Conservation (phyloP, 768 basidiomycete species). For the Boletus reticuloceps region DNA sequence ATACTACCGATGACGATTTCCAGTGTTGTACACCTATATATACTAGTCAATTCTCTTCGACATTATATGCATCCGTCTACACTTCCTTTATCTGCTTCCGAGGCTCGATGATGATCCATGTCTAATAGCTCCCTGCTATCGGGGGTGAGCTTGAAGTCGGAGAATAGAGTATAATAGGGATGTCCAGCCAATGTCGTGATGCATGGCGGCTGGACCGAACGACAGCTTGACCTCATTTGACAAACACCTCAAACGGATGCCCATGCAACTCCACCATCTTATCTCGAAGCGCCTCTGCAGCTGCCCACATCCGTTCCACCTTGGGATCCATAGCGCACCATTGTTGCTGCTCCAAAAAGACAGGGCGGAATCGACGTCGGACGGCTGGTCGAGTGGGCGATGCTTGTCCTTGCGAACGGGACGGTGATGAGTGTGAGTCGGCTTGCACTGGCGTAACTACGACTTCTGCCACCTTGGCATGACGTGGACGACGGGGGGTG, state of each 20-base stretch:
- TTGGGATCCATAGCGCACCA: slow-evolving; percentile 45
- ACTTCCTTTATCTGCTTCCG: too few species aligned
- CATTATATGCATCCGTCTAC: too few species aligned
- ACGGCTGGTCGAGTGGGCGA: slow-evolving; percentile 10
- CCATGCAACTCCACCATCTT: slow-evolving; percentile 15
- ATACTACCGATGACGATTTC: too few species aligned
- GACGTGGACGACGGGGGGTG: slow-evolving; percentile 21
- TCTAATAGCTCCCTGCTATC: too few species aligned
- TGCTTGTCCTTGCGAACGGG: slow-evolving; percentile 11
- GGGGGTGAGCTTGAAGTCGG: too few species aligned
- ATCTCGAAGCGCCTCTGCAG: slow-evolving; percentile 8
- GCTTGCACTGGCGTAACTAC: slow-evolving; percentile 8
- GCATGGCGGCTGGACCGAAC: too few species aligned
- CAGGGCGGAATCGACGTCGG: slow-evolving; percentile 45
- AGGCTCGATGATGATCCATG: too few species aligned
- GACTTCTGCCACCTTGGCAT: slow-evolving; percentile 2
- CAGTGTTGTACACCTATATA: too few species aligned
- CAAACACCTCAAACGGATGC: slow-evolving; percentile 13
- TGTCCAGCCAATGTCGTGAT: too few species aligned
- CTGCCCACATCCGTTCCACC: slow-evolving; percentile 26
- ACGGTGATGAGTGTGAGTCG: slow-evolving; percentile 25
- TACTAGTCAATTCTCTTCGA: too few species aligned
- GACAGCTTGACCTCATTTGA: background rate
- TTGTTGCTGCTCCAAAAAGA: slow-evolving; percentile 49
- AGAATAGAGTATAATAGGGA: too few species aligned